A percentile compares a stretch with the other conserved stretches of the same genome.
Conservation (phyloP, 208 protist genomes). For the Acanthamoeba royreba region DNA sequence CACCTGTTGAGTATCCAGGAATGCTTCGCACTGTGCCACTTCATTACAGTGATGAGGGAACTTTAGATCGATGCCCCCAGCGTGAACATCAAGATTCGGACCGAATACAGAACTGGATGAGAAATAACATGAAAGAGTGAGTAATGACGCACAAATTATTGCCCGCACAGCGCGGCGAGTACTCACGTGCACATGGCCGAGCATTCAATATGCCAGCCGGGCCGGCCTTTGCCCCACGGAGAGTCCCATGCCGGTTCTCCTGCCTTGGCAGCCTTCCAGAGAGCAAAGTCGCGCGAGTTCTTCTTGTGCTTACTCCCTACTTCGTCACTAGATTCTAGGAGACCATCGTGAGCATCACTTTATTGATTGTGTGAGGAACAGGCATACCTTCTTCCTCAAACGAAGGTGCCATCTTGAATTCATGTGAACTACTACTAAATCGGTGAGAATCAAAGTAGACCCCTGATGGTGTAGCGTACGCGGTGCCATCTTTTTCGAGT, state of each 20-base stretch:
- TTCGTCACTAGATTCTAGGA: conserved; percentile 57
- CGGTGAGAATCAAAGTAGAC: conserved; percentile 95
- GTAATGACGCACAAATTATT: no score
- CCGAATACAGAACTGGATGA: conserved; percentile 80
- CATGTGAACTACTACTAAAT: background rate
- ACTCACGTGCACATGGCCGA: conserved; percentile 93
- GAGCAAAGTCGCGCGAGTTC: conserved; percentile 92
- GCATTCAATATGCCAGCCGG: conserved; percentile 99
- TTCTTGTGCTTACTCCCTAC: conserved; percentile 86
- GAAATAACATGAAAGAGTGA: background rate
- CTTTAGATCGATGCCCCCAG: conserved; percentile 96
- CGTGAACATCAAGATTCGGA: conserved; percentile 94
- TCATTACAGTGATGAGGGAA: conserved; percentile 99
- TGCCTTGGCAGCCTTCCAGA: conserved; percentile 96
- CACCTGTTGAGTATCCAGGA: background rate
- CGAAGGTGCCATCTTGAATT: background rate
- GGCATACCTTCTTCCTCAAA: background rate
- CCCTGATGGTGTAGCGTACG: conserved; percentile 87
- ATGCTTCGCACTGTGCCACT: conserved; percentile 93
- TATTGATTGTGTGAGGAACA: background rate
- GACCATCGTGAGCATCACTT: background rate
- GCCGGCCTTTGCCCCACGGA: conserved; percentile 89
- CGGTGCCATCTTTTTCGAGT: conserved; percentile 95
- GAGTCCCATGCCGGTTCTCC: conserved; percentile 93
- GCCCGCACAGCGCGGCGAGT: no score